These are phyloP conservation scores for Fusarium foetens DNA, from an alignment of 2,329 filamentous ascomycete genomes.

Conservation along the genomic window DNA sequence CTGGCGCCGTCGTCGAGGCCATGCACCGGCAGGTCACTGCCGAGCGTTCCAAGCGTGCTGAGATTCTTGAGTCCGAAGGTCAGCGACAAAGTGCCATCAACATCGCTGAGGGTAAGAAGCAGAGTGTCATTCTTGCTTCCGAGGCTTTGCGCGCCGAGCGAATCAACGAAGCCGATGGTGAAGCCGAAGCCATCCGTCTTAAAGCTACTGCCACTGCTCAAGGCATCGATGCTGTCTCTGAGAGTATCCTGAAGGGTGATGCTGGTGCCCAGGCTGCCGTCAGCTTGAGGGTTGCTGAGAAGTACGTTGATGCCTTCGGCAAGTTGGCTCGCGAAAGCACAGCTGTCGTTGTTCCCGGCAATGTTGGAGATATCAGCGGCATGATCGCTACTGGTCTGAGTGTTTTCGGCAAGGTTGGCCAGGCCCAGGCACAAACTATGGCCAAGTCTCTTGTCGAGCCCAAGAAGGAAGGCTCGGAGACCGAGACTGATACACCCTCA, in stretches of 20 bases:
- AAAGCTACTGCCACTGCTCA: constrained; percentile 86
- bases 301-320: constrained; percentile 95
- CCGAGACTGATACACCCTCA: constrained; percentile 26
- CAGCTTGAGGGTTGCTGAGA: constrained; percentile 90
- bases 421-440: constrained; percentile 77
- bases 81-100: constrained; percentile 98
- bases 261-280: constrained; percentile 84
- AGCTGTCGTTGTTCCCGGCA: constrained; percentile 93
- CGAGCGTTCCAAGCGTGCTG: constrained; percentile 95
- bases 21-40: constrained; percentile 99
- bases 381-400: constrained; percentile 98
- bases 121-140: constrained; percentile 94
- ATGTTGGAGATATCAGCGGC: constrained; percentile 93
- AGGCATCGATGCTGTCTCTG: constrained; percentile 88
- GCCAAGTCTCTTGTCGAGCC: constrained; percentile 62
- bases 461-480: constrained; percentile 30
- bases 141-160: constrained; percentile 90
- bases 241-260: constrained; percentile 77
- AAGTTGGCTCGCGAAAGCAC: constrained; percentile 96
- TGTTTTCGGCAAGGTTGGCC: constrained; percentile 92
- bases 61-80: constrained; percentile 97
- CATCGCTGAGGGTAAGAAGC: constrained; percentile 97
- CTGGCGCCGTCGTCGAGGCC: constrained; percentile 90
- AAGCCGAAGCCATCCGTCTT: constrained; percentile 90
- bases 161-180: constrained; percentile 92